Evolutionary conservation across 345 rosid species (phyloP), one percentile per base, ranked within the genome.

Genomic region (Dovyalis caffra): DNA sequence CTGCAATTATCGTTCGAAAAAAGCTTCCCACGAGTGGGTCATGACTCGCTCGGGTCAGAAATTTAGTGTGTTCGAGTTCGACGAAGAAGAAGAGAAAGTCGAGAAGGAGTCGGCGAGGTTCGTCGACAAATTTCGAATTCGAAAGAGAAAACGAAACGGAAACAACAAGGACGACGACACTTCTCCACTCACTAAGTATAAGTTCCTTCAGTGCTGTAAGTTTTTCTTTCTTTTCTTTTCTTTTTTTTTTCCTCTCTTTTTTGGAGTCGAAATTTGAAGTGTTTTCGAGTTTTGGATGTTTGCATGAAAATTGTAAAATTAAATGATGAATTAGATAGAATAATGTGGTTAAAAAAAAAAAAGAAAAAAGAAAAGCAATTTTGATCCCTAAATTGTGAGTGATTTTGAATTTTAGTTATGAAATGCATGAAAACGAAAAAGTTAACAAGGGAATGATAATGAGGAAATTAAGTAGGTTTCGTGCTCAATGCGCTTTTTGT

Each of bases 151-250:
- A n/a, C 43, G 66, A 3, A 28, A 31, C 45, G 12, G 25, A 3
- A 43, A 25, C 2, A 29, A 28, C 4, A 28, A 45, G n/a, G 31
- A 43, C 1, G 35, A 28, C 57, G 18, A 21, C 26, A 29, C 72
- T 72, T 57, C 80, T 58, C 72, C 68, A 0, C 28, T 38, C 51
- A 21, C 16, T 8, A 71, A 77, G 35, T 71, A 65, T 14, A 37
- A 12, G 23, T 77, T 66, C 38, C 76, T 71, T 29, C 26, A 53
- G 34, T 29, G 16, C 31, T 71, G 80, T 77, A 57, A 71, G 76
- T 62, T 51, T 34, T 0, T 16, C 8, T 40, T 20, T 23, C 43
- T n/a, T 43, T 3, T 75, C 51, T 20, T 16, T 9, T 58, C 4
- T 16, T 14, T n/a, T 38, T 57, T 58, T 60, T 0, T 3, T 16